Conservation (phyloP, 148 eudicot species). For the Pharnaceum exiguum region DNA sequence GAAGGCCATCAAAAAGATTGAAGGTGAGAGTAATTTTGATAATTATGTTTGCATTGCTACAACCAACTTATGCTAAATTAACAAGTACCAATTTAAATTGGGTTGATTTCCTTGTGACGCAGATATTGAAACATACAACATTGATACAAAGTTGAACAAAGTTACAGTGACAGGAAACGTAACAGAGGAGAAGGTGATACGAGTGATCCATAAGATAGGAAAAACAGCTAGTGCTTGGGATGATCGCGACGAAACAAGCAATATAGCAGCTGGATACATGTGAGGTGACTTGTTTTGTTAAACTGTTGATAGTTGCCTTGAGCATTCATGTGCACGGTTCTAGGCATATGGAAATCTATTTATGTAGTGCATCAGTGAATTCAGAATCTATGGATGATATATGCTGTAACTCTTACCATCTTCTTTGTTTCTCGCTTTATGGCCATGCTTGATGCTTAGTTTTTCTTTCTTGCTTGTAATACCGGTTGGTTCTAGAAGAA, state of each 20-base stretch:
- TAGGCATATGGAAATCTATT: too few relatives aligned
- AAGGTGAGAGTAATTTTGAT: slow-evolving; percentile 37
- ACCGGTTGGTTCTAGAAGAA: too few relatives aligned
- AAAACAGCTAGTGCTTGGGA: slow-evolving; percentile 67
- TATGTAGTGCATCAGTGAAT: too few relatives aligned
- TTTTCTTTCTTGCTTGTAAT: too few relatives aligned
- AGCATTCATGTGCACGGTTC: too few relatives aligned
- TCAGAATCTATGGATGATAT: too few relatives aligned
- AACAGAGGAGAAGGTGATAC: slow-evolving; percentile 59
- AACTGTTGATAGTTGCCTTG: too few relatives aligned
- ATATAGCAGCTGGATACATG: slow-evolving; percentile 7
- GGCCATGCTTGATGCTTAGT: too few relatives aligned
- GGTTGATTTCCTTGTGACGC: not conserved
- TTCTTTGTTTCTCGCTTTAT: too few relatives aligned
- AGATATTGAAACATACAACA: slow-evolving; percentile 83
- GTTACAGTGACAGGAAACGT: slow-evolving; percentile 88
- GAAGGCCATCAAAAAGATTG: slow-evolving; percentile 87
- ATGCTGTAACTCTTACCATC: too few relatives aligned
- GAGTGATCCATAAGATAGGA: slow-evolving; percentile 75
- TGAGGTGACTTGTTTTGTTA: not conserved
- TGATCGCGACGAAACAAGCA: slow-evolving; percentile 13
- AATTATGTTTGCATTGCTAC: not conserved
- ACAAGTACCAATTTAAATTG: too few relatives aligned
- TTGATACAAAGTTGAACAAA: slow-evolving; percentile 66
- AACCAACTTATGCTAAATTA: too few relatives aligned